Evolutionary conservation across 108 stramenopile species (phyloP).

Genomic region (Parmales sp.): DNA sequence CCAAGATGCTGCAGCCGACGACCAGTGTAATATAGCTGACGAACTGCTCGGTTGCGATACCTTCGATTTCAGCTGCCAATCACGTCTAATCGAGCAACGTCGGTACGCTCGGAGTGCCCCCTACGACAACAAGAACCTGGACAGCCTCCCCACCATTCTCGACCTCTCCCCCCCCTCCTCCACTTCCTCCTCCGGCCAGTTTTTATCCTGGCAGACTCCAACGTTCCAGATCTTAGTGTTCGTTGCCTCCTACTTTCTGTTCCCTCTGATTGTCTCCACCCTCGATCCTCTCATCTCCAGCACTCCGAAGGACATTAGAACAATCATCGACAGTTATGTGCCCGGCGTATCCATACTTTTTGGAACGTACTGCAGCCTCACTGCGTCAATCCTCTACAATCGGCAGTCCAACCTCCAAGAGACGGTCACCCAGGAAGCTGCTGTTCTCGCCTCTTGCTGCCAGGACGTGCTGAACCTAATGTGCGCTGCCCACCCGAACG

Average conservation of each 20-base stretch:
- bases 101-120: background rate
- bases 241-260: constrained; percentile 19
- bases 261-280: constrained; percentile 28
- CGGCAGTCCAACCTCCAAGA: constrained; percentile 47
- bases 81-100: background rate
- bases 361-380: constrained; percentile 63
- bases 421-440: constrained; percentile 32
- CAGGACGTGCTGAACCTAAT: constrained; percentile 24
- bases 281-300: no score
- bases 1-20: no score
- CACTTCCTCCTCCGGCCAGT: background rate
- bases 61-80: no score
- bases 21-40: no score
- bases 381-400: constrained; percentile 47
- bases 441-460: constrained; percentile 31
- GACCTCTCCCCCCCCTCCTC: background rate
- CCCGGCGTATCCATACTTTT: constrained; percentile 64
- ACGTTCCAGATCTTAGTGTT: background rate
- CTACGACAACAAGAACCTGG: background rate
- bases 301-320: no score
- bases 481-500: constrained; percentile 15
- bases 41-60: no score
- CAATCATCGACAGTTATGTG: no score
- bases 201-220: background rate
- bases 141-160: background rate